Base-by-base conservation (phyloP, 192 early-diverging fungal genomes). In the Radiomyces spectabilis region DNA sequence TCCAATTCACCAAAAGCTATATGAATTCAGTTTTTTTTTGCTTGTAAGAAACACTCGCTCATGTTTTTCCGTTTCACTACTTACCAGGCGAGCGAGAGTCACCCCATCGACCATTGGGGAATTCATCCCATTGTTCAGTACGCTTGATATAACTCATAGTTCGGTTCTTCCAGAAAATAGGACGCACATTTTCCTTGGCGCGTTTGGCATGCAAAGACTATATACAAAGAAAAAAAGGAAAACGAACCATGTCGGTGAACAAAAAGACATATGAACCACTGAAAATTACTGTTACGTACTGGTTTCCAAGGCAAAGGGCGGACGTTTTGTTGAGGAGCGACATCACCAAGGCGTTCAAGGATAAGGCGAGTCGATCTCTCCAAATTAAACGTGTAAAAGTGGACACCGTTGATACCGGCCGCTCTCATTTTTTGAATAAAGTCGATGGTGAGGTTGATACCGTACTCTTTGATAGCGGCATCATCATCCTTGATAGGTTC, bases 111-210 rank as follows among this genome's bases (percentile, higher is more conserved):
- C 96, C 96, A 58, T 98, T 98, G 15, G 94, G 96, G 61, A 95
- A 98, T 46, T 98, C 94, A 69, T 98, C 94, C 82, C 84, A 87
- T 39, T 80, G 71, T 43, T 88, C 86, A n/a, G 91, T 93, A 25
- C 87, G 79, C 12, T 77, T 59, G 59, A 97, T 86, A 80, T 98
- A 97, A 69, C 85, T 88, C 59, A 85, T 82, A 32, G 88, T 83
- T 35, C 93, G 85, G 80, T 99, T 97, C 69, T 86, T 84, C 96
- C 96, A 99, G 55, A 97, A 97, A 63, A 99, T 99, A 19, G 96
- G 96, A 22, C 96, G 90, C 40, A 99, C 96, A 53, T 85, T 93
- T 73, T 99, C 96, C 63, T 89, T 87, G 26, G 88, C 83, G 41
- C 92, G 85, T 47, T 89, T 92, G 41, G 74, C 59, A 16, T 61